Evolutionary conservation across 106 monocot species (phyloP).

Genomic region (Acorus calamus): DNA sequence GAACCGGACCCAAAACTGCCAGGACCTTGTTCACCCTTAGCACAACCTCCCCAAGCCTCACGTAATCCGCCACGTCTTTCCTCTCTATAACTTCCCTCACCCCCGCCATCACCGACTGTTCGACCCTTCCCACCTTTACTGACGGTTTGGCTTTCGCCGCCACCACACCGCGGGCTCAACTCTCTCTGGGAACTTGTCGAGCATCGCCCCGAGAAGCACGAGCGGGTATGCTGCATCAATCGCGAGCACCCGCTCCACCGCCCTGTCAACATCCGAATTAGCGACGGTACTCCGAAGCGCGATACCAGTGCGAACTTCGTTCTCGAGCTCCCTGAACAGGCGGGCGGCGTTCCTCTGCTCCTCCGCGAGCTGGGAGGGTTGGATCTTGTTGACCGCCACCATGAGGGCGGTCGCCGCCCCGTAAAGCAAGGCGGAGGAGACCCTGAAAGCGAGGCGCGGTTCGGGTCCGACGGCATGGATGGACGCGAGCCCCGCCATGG

Average conservation of each 20-base stretch:
- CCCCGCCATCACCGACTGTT: constrained; percentile 36
- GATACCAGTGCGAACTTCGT: constrained; percentile 26
- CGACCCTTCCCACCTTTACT: too few species aligned
- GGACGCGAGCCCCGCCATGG: constrained; percentile 39
- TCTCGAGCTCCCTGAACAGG: constrained; percentile 58
- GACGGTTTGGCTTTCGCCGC: constrained; percentile 1
- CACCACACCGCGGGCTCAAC: constrained; percentile 72
- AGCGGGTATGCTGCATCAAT: constrained; percentile 79
- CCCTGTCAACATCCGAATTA: constrained; percentile 28
- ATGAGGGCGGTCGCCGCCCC: constrained; percentile 28
- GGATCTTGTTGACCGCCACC: constrained; percentile 54
- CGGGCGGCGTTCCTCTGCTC: constrained; percentile 76
- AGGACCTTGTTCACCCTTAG: constrained; percentile 45
- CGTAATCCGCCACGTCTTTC: constrained; percentile 49
- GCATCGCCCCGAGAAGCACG: constrained; percentile 55
- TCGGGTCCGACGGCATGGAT: background rate
- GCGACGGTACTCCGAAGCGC: constrained; percentile 1
- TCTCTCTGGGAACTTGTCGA: constrained; percentile 68
- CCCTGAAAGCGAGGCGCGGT: constrained; percentile 21
- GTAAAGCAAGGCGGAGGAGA: constrained; percentile 39
- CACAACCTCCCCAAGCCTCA: constrained; percentile 25
- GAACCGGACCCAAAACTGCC: constrained; percentile 46
- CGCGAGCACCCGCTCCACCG: constrained; percentile 52
- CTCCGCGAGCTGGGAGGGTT: constrained; percentile 88
- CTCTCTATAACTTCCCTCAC: constrained; percentile 26